Percentiles rank a stretch among this genome's conserved stretches.
Conservation (phyloP, 2,329 filamentous ascomycete species). For the Aureobasidium lini region DNA sequence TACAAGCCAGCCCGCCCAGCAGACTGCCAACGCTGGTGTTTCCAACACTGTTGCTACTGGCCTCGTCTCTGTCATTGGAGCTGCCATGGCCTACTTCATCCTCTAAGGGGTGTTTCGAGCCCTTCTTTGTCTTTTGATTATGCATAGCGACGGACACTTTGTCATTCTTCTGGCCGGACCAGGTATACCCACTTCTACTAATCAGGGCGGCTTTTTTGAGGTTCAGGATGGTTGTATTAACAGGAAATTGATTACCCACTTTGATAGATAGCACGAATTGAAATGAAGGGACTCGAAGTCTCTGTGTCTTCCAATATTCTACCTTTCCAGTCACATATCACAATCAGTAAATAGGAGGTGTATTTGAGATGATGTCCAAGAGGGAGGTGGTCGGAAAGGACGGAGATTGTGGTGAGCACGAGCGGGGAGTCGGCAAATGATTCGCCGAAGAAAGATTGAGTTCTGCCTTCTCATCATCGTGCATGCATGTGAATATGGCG, state of each 20-base stretch:
- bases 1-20: background rate
- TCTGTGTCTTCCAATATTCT: background rate
- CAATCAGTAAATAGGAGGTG: background rate
- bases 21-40: background rate
- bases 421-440: background rate
- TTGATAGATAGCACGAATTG: slow-evolving; percentile 2
- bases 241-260: background rate
- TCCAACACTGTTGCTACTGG: background rate
- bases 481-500: slow-evolving; percentile 7
- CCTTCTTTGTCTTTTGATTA: background rate
- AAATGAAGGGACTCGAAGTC: background rate
- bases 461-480: slow-evolving; percentile 10
- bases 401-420: background rate
- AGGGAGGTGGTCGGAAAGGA: background rate
- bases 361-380: background rate
- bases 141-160: slow-evolving; percentile 6
- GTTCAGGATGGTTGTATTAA: background rate
- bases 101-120: background rate
- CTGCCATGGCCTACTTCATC: background rate
- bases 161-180: slow-evolving; percentile 5
- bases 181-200: slow-evolving; percentile 2
- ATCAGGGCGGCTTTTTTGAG: background rate
- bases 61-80: background rate
- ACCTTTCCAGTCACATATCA: background rate
- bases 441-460: background rate